Conservation (phyloP, 2,329 filamentous ascomycete genomes). For the Hypoxylon sp. region DNA sequence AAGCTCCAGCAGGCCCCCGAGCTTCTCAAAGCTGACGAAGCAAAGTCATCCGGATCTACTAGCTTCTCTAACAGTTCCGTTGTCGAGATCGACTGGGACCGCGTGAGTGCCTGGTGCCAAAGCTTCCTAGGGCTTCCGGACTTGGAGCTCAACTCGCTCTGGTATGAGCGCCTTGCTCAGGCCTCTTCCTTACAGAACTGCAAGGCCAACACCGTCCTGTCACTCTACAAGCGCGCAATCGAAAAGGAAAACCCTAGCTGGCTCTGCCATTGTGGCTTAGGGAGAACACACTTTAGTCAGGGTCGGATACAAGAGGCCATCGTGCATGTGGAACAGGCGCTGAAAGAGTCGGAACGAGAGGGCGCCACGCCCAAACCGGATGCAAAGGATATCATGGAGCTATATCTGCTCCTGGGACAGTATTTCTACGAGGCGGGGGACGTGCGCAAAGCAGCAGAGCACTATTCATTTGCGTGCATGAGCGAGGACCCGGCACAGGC, state of each 20-base stretch:
- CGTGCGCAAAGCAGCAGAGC: constrained; percentile 14
- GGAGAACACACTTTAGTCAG: constrained; percentile 12
- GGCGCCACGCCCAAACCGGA: constrained; percentile 33
- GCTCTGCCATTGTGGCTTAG: constrained; percentile 39
- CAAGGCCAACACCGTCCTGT: constrained; percentile 5
- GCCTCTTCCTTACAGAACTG: neutral
- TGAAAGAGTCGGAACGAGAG: constrained; percentile 23
- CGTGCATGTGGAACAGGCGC: constrained; percentile 24
- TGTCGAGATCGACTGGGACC: constrained; percentile 32
- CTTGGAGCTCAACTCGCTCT: constrained; percentile 43
- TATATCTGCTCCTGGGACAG: constrained; percentile 35
- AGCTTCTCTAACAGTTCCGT: neutral
- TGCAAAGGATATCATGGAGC: constrained; percentile 29
- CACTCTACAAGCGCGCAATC: constrained; percentile 36
- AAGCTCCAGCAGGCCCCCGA: constrained; percentile 1
- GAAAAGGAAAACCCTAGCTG: constrained; percentile 39
- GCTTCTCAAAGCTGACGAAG: neutral
- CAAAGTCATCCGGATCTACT: neutral
- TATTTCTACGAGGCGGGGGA: constrained; percentile 12
- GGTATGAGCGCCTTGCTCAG: constrained; percentile 47
- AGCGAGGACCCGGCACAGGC: constrained; percentile 15
- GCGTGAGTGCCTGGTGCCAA: constrained; percentile 39
- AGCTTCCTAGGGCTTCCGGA: constrained; percentile 27
- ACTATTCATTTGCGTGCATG: constrained; percentile 16
- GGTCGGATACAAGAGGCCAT: constrained; percentile 22